A percentile compares a stretch with the other conserved stretches of the same genome.
Conservation (phyloP, 805 yeast species). For the Teunomyces tritomae region DNA sequence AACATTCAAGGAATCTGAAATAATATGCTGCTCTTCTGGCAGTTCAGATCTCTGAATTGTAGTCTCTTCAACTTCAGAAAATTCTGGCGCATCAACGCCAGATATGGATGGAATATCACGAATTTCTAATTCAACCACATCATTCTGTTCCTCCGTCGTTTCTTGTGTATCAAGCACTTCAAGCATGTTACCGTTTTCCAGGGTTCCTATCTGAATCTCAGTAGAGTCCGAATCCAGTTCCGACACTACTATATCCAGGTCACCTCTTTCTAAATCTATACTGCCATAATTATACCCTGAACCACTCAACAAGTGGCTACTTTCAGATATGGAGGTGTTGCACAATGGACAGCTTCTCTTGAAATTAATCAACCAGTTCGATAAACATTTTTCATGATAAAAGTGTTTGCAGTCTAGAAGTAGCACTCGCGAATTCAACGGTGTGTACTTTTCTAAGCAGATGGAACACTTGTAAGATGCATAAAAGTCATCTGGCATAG, state of each 20-base stretch:
- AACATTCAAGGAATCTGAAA: not conserved
- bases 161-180: not conserved
- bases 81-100: not conserved
- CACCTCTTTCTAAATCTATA: constrained; percentile 7
- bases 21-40: too few relatives aligned
- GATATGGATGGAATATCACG: too few relatives aligned
- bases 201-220: not conserved
- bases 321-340: constrained; percentile 22
- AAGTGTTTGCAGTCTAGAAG: constrained; percentile 60
- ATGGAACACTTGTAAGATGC: constrained; percentile 57
- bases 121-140: too few relatives aligned
- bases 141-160: too few relatives aligned
- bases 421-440: constrained; percentile 47
- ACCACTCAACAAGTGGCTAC: constrained; percentile 8
- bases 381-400: constrained; percentile 55
- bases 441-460: constrained; percentile 53
- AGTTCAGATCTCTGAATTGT: too few relatives aligned
- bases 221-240: not conserved
- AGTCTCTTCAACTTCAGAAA: not conserved
- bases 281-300: constrained; percentile 20
- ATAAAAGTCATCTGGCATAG: constrained; percentile 32
- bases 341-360: constrained; percentile 60
- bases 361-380: constrained; percentile 58
- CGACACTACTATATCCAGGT: not conserved
- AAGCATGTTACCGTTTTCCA: not conserved